These are phyloP conservation scores for Poronia punctata DNA, from an alignment of 495 filamentous ascomycete species.

Conservation along the genomic window DNA sequence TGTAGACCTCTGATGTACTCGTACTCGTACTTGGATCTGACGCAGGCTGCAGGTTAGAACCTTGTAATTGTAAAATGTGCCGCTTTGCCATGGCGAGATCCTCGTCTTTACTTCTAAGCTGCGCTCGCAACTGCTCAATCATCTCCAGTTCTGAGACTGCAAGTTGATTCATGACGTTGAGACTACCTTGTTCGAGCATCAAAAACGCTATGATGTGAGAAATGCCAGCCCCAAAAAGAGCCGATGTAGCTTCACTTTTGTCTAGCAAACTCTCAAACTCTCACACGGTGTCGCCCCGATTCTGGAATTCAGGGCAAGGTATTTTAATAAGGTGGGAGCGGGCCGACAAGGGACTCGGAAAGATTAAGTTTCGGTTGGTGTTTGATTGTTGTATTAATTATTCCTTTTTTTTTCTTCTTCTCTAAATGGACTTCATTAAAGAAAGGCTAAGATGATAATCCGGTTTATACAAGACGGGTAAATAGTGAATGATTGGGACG, in stretches of 20 bases:
- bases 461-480: too few species aligned
- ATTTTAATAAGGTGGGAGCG: conserved; percentile 4
- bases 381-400: too few species aligned
- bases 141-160: conserved; percentile 18
- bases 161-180: conserved; percentile 20
- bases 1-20: conserved; percentile 11
- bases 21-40: conserved; percentile 15
- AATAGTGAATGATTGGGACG: conserved; percentile 5
- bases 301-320: conserved; percentile 10
- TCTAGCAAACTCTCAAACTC: conserved; percentile 1
- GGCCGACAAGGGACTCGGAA: conserved; percentile 4
- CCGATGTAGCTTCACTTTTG: conserved; percentile 9
- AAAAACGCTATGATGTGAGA: conserved; percentile 1
- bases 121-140: conserved; percentile 21
- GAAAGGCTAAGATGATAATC: too few species aligned
- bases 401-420: too few species aligned
- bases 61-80: conserved; percentile 25
- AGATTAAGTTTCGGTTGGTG: too few species aligned
- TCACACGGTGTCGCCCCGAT: conserved; percentile 6
- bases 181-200: neutral
- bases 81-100: conserved; percentile 22
- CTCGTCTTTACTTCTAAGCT: conserved; percentile 22
- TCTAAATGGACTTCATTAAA: too few species aligned
- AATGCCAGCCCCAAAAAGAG: conserved; percentile 3
- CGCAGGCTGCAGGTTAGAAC: conserved; percentile 29